Evolutionary conservation across 2,329 filamentous ascomycete species (phyloP).

Genomic region (Chaetothyriales sp.): DNA sequence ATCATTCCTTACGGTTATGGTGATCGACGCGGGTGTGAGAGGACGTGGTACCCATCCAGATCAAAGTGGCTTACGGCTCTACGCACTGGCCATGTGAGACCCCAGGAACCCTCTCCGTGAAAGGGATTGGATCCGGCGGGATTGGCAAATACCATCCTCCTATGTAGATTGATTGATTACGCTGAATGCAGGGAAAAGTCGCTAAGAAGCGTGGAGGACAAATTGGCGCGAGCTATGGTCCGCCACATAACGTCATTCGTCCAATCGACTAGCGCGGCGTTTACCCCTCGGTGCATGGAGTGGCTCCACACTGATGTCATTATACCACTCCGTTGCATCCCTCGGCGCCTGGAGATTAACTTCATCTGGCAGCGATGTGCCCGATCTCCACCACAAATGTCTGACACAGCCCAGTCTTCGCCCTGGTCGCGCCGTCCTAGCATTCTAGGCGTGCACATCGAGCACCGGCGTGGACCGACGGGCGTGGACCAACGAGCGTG

Average conservation of each 20-base stretch:
- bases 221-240: background rate
- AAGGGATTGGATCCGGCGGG: background rate
- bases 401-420: background rate
- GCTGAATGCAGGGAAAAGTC: background rate
- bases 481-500: too few relatives aligned
- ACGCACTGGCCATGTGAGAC: background rate
- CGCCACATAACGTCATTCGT: background rate
- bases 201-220: background rate
- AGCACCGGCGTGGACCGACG: too few relatives aligned
- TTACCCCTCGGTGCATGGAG: background rate
- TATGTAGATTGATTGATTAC: too few relatives aligned
- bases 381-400: background rate
- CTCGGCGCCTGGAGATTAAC: background rate
- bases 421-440: background rate
- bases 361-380: background rate
- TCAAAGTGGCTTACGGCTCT: background rate
- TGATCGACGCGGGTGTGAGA: slow-evolving; percentile 1
- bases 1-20: slow-evolving; percentile 2
- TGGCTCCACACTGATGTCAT: background rate
- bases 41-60: background rate
- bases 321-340: background rate
- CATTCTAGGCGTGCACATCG: background rate
- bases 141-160: background rate
- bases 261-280: background rate
- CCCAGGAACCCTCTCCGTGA: background rate